Evolutionary conservation across 495 filamentous ascomycete species (phyloP), one percentile per base, ranked within the genome.

Genomic region (Jackrogersella multiformis): DNA sequence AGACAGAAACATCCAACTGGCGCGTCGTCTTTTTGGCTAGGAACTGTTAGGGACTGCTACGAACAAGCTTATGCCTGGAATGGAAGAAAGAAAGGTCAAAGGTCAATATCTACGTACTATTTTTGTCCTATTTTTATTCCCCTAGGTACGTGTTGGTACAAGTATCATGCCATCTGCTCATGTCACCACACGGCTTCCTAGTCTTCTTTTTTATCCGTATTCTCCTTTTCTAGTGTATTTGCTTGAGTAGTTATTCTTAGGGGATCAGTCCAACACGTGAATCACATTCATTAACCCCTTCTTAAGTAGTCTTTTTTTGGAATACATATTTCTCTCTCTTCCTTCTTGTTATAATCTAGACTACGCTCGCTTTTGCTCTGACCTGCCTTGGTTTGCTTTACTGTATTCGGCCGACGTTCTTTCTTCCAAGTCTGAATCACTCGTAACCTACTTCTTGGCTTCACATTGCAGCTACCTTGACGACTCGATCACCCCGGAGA

Each of bases 121-220:
- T n/a, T 26, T 10, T 26, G 49, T 26, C 10, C 59, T 64, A 68
- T 68, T 64, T 63, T 64, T 64, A 51, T 64, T 69, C n/a, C n/a
- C n/a, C n/a, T n/a, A n/a, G n/a, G n/a, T n/a, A 59, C 51, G 66
- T 61, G 61, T 57, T 34, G 55, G 60, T 65, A 65, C 66, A 69
- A 61, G 66, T 64, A 69, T 69, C 66, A 60, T 69, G 24, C 66
- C 66, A 64, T 63, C 53, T 30, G 23, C 54, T 15, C 39, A 55
- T 69, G 58, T 56, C 60, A 56, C 46, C 60, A 34, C 28, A 23
- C 16, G 36, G 38, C 34, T 44, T 56, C 49, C 67, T 60, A 56
- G 38, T 56, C 35, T 56, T 51, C 45, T 52, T 39, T 58, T 64
- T 56, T 45, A 30, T 52, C 58, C 55, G 44, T 61, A 65, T 61